These are phyloP conservation scores for Suhomyces anneliseae DNA, from an alignment of 1,139 yeast genomes.

Conservation along the genomic window DNA sequence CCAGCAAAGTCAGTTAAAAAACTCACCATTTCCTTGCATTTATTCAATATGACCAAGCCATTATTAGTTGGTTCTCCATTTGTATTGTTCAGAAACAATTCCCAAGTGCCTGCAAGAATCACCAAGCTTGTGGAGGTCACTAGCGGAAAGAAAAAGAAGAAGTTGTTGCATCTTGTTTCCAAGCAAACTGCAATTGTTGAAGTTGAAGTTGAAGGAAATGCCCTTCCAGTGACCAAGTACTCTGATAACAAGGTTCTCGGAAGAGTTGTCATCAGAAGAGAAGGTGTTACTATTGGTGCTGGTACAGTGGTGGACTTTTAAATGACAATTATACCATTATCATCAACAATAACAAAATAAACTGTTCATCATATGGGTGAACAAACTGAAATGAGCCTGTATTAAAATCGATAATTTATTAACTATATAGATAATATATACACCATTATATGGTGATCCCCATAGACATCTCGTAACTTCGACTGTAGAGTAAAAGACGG, in stretches of 20 bases:
- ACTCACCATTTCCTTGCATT: conserved; percentile 57
- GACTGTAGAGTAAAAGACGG: too few relatives aligned
- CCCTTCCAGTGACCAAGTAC: conserved; percentile 63
- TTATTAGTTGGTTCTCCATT: conserved; percentile 81
- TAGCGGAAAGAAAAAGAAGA: conserved; percentile 49
- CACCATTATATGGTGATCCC: too few relatives aligned
- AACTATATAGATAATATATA: too few relatives aligned
- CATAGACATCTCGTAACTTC: too few relatives aligned
- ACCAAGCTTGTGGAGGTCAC: conserved; percentile 53
- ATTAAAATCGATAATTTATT: too few relatives aligned
- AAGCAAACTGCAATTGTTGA: conserved; percentile 73
- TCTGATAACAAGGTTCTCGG: conserved; percentile 67
- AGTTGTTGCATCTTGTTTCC: conserved; percentile 69
- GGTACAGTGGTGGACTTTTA: conserved; percentile 50
- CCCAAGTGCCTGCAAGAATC: conserved; percentile 73
- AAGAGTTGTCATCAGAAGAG: conserved; percentile 79
- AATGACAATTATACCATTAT: neutral
- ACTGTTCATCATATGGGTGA: too few relatives aligned
- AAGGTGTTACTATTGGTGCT: conserved; percentile 87
- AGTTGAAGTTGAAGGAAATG: conserved; percentile 56
- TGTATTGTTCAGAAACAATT: conserved; percentile 78
- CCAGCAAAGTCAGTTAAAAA: conserved; percentile 47
- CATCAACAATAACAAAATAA: too few relatives aligned
- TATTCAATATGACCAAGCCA: conserved; percentile 75
- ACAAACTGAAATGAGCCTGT: too few relatives aligned